Evolutionary conservation across 257 asterid genomes (phyloP).

Genomic region (Echium plantagineum): DNA sequence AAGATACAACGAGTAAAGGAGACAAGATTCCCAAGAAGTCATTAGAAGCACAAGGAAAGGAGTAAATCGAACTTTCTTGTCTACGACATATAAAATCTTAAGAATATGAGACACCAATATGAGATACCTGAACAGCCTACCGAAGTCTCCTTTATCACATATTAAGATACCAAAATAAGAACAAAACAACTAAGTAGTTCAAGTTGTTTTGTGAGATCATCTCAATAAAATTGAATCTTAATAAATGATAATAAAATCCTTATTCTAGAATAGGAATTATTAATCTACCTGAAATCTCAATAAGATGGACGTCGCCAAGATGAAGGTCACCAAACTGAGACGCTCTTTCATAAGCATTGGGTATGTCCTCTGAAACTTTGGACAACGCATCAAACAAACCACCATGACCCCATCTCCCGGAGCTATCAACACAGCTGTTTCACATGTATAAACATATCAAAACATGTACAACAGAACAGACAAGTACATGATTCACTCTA

Average conservation of each 20-base stretch:
- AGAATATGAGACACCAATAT: background rate
- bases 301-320: constrained; percentile 78
- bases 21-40: background rate
- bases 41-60: background rate
- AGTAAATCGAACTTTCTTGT: no score
- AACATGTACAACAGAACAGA: background rate
- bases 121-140: background rate
- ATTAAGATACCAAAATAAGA: background rate
- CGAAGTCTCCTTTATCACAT: background rate
- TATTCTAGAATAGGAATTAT: constrained; percentile 6
- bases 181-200: background rate
- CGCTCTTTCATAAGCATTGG: constrained; percentile 65
- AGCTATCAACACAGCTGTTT: constrained; percentile 80
- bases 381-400: constrained; percentile 82
- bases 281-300: constrained; percentile 53
- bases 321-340: constrained; percentile 84
- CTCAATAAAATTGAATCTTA: background rate
- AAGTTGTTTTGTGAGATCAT: background rate
- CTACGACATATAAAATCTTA: no score
- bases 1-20: background rate
- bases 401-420: constrained; percentile 97
- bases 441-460: constrained; percentile 21
- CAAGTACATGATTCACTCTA: background rate
- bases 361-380: constrained; percentile 48
- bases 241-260: background rate